Conservation (phyloP, 2,329 filamentous ascomycete species). For the Plenodomus tracheiphilus region DNA sequence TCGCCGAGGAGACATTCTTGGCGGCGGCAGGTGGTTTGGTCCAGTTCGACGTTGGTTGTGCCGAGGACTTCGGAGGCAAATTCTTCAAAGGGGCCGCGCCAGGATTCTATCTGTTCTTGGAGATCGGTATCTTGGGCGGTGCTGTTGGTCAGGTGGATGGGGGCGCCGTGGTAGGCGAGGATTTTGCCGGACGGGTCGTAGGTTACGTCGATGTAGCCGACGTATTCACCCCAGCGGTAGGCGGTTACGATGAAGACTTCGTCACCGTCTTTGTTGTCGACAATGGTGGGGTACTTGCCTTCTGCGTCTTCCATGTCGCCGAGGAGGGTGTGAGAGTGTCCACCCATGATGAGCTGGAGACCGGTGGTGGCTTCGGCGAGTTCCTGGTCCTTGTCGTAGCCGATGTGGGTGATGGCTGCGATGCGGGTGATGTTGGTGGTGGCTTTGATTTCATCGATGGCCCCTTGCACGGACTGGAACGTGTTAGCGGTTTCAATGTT, state of each 20-base stretch:
- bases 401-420: conserved; percentile 68
- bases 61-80: conserved; percentile 64
- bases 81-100: conserved; percentile 64
- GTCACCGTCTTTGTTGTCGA: conserved; percentile 62
- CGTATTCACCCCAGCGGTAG: conserved; percentile 70
- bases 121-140: conserved; percentile 61
- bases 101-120: conserved; percentile 61
- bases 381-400: conserved; percentile 65
- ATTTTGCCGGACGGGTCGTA: conserved; percentile 65
- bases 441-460: conserved; percentile 63
- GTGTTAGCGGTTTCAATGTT: not conserved
- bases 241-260: conserved; percentile 71
- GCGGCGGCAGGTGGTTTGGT: conserved; percentile 61
- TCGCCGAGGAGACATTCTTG: conserved; percentile 58
- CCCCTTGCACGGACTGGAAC: conserved; percentile 58
- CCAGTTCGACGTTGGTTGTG: conserved; percentile 57
- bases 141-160: conserved; percentile 65
- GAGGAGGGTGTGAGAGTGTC: conserved; percentile 62
- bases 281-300: conserved; percentile 67
- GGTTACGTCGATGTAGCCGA: conserved; percentile 68
- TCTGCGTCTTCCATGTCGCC: conserved; percentile 62
- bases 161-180: conserved; percentile 64
- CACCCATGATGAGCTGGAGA: conserved; percentile 69
- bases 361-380: conserved; percentile 64
- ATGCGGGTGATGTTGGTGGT: conserved; percentile 67